Percentiles rank a stretch among this genome's conserved stretches.
Evolutionary conservation across 345 rosid genomes (phyloP).

Genomic region (Tarenaya hassleriana): DNA sequence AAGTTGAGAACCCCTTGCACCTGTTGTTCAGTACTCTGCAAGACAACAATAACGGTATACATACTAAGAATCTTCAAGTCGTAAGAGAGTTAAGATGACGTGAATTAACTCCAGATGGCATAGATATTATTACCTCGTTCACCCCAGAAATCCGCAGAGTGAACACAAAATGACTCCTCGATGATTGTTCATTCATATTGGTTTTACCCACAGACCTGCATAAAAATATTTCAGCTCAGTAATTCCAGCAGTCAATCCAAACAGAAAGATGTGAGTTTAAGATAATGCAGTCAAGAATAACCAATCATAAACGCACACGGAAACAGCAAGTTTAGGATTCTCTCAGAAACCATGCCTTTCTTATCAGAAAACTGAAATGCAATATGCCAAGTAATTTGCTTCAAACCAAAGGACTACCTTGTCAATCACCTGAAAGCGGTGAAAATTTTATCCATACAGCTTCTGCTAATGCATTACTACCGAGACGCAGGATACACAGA

Average conservation of each 20-base stretch:
- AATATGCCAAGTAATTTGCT: not conserved
- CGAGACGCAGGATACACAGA: too few relatives aligned
- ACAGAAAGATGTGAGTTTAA: not conserved
- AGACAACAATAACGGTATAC: slow-evolving; percentile 9
- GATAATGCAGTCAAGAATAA: not conserved
- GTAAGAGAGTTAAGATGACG: not conserved
- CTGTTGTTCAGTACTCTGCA: slow-evolving; percentile 80
- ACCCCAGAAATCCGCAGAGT: slow-evolving; percentile 75
- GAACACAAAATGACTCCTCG: slow-evolving; percentile 82
- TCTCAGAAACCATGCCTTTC: not conserved
- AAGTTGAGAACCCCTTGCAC: slow-evolving; percentile 90
- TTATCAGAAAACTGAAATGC: not conserved
- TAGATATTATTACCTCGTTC: slow-evolving; percentile 59
- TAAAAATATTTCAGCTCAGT: slow-evolving; percentile 13
- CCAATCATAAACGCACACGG: too few relatives aligned
- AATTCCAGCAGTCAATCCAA: not conserved
- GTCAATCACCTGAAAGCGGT: too few relatives aligned
- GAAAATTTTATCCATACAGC: not conserved
- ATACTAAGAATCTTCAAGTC: not conserved
- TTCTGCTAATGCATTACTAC: too few relatives aligned
- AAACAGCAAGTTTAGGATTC: not conserved
- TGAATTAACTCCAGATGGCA: not conserved
- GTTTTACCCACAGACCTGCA: slow-evolving; percentile 87
- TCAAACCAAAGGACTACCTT: too few relatives aligned
- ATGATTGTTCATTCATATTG: slow-evolving; percentile 79